These are phyloP conservation scores for Scheffersomyces parashehatae DNA, from an alignment of 1,139 yeast genomes.

Conservation along the genomic window DNA sequence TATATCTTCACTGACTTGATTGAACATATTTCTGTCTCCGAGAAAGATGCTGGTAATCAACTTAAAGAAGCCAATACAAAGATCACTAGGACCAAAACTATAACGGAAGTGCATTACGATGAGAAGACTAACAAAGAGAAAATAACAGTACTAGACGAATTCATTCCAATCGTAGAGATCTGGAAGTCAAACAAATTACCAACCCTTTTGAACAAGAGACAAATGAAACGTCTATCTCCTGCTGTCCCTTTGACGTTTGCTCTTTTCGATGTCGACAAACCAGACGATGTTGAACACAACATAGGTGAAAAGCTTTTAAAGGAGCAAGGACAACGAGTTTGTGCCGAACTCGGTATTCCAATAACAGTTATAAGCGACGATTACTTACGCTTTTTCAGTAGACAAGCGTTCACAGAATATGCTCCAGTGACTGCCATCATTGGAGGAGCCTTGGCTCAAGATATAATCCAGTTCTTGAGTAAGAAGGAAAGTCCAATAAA, in stretches of 20 bases:
- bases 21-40: constrained; percentile 51
- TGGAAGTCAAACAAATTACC: constrained; percentile 42
- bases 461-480: constrained; percentile 79
- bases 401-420: constrained; percentile 66
- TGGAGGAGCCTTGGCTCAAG: constrained; percentile 92
- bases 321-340: constrained; percentile 21
- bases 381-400: constrained; percentile 39
- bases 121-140: constrained; percentile 44
- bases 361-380: constrained; percentile 35
- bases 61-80: constrained; percentile 45
- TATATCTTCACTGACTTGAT: constrained; percentile 79
- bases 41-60: constrained; percentile 51
- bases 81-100: constrained; percentile 52
- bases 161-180: constrained; percentile 32
- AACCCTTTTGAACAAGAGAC: constrained; percentile 52
- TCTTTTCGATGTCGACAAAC: constrained; percentile 41
- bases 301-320: constrained; percentile 35
- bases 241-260: constrained; percentile 65
- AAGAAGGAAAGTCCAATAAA: constrained; percentile 79
- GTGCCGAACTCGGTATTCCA: constrained; percentile 38
- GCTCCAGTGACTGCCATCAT: constrained; percentile 85
- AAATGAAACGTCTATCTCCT: constrained; percentile 57
- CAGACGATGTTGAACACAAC: constrained; percentile 25
- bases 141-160: constrained; percentile 58
- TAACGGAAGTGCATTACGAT: constrained; percentile 44